These are phyloP conservation scores for Penicillium crystallinum DNA, from an alignment of 495 filamentous ascomycete genomes.

Conservation along the genomic window DNA sequence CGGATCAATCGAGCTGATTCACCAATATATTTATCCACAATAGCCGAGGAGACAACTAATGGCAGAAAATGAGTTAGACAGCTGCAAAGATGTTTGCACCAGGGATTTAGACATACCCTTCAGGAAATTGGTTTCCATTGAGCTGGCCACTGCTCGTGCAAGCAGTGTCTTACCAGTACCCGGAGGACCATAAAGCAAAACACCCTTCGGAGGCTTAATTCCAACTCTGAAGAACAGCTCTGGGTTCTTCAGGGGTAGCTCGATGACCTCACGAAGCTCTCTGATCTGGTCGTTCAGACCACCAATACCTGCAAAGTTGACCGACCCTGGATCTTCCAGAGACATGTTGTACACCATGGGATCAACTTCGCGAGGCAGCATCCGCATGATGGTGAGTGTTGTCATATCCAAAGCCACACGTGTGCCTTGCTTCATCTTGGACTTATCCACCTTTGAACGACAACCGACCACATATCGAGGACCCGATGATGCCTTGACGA, in stretches of 20 bases:
- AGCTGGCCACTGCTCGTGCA: constrained; percentile 92
- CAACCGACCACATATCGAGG: constrained; percentile 98
- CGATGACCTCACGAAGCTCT: constrained; percentile 96
- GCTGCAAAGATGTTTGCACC: not conserved
- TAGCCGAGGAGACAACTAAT: constrained; percentile 96
- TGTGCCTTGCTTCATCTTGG: constrained; percentile 94
- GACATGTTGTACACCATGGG: constrained; percentile 99
- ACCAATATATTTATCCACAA: constrained; percentile 99
- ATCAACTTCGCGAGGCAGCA: constrained; percentile 98
- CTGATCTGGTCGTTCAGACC: constrained; percentile 98
- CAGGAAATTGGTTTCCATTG: constrained; percentile 96
- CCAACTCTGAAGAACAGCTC: constrained; percentile 95
- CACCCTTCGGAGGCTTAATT: constrained; percentile 98
- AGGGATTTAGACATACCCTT: constrained; percentile 62
- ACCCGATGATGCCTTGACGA: constrained; percentile 90
- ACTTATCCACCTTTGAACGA: constrained; percentile 94
- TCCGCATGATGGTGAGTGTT: constrained; percentile 99
- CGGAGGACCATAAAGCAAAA: constrained; percentile 93
- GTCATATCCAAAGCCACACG: constrained; percentile 99
- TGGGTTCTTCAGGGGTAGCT: constrained; percentile 96
- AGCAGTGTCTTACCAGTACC: constrained; percentile 97
- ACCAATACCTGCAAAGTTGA: constrained; percentile 98
- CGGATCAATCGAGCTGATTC: constrained; percentile 96
- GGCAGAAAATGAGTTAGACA: constrained; percentile 15
- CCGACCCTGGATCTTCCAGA: constrained; percentile 92